phyloP scores from a whole-genome alignment of 192 early-diverging fungal genomes.

The Diversispora eburnea region DNA sequence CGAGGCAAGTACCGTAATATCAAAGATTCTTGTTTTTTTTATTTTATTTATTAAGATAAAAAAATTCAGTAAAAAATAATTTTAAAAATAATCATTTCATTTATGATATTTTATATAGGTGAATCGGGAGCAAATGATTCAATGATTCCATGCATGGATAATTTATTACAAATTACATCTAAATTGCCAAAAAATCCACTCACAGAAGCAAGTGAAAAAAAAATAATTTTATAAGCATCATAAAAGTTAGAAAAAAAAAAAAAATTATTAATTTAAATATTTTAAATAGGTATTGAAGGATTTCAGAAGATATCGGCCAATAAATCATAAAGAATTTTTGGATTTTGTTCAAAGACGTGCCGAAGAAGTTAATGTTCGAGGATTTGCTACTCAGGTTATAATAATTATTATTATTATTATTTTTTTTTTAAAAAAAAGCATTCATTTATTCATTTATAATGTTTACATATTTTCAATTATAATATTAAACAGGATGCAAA shows the following conservation, averaged over 20 bases:
- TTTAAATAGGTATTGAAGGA: constrained; percentile 50
- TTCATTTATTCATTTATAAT: not conserved
- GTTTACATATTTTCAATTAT: not conserved
- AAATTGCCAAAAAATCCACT: constrained; percentile 78
- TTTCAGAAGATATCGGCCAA: constrained; percentile 74
- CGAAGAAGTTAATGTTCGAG: constrained; percentile 45
- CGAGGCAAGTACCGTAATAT: constrained; percentile 30
- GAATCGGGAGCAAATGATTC: constrained; percentile 85
- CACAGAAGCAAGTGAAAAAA: constrained; percentile 45
- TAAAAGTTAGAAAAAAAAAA: too few relatives aligned
- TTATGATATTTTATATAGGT: constrained; percentile 37
- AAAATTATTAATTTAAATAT: too few relatives aligned
- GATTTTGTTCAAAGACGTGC: constrained; percentile 60
- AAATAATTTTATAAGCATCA: too few relatives aligned
- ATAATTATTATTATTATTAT: not conserved
- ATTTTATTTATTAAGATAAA: not conserved
- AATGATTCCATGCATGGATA: constrained; percentile 83
- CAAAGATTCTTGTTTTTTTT: too few relatives aligned
- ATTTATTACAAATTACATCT: constrained; percentile 77
- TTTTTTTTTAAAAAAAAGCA: not conserved
- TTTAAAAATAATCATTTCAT: not conserved
- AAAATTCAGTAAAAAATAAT: not conserved
- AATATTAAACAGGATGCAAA: constrained; percentile 40
- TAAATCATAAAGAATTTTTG: constrained; percentile 76
- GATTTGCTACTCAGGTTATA: constrained; percentile 53